These are phyloP conservation scores for Agaricus blazei DNA, from an alignment of 768 basidiomycete genomes.

Conservation along the genomic window DNA sequence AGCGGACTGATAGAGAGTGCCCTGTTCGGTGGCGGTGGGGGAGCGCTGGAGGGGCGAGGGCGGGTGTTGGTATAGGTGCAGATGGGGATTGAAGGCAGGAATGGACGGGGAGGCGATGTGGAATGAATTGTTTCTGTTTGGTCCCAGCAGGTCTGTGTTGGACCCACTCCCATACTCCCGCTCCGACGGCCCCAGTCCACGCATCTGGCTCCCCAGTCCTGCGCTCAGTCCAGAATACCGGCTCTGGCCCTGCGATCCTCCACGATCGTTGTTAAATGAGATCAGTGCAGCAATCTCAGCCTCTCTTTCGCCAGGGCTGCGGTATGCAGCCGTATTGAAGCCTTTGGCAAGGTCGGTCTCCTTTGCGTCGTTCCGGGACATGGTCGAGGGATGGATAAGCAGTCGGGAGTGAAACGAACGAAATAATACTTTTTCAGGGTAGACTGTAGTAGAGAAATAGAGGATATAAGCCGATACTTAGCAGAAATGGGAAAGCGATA, in stretches of 20 bases:
- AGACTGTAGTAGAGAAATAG: neutral
- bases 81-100: constrained; percentile 42
- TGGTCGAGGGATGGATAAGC: constrained; percentile 14
- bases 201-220: neutral
- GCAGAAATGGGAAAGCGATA: constrained; percentile 7
- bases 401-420: neutral
- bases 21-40: constrained; percentile 12
- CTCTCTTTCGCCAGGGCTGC: neutral
- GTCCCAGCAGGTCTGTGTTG: constrained; percentile 17
- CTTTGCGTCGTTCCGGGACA: constrained; percentile 40
- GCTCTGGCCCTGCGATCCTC: constrained; percentile 3
- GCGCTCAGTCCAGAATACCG: neutral
- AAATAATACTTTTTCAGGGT: neutral
- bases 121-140: constrained; percentile 42
- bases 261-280: neutral
- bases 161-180: constrained; percentile 20
- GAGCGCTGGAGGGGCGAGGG: constrained; percentile 18
- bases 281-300: constrained; percentile 3
- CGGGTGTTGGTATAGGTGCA: constrained; percentile 30
- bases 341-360: constrained; percentile 35
- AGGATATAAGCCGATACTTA: constrained; percentile 13
- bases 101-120: constrained; percentile 26
- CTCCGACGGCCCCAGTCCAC: neutral
- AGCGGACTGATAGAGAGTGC: constrained; percentile 20
- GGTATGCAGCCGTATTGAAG: constrained; percentile 15